Evolutionary conservation across 2,329 filamentous ascomycete species (phyloP).

Genomic region (Hypoxylon sp.): DNA sequence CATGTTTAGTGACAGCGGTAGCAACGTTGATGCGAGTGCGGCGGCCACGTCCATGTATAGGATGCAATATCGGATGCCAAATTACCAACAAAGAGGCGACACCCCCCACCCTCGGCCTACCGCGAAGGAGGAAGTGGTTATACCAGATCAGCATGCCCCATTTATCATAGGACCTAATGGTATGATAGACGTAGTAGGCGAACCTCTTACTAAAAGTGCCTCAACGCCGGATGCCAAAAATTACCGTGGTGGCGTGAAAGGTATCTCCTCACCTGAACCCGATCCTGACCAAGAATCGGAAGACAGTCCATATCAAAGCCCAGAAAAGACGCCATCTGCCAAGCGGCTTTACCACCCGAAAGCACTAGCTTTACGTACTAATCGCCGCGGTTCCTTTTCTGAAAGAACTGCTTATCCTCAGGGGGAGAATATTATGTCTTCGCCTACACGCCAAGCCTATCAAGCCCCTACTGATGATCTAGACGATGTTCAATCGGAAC

Average conservation of each 20-base stretch:
- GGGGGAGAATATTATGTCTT: slow-evolving; percentile 37
- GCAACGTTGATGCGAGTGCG: slow-evolving; percentile 51
- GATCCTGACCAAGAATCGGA: slow-evolving; percentile 49
- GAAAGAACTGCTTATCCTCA: slow-evolving; percentile 44
- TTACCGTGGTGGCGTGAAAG: slow-evolving; percentile 46
- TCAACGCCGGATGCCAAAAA: slow-evolving; percentile 54
- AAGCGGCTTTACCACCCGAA: slow-evolving; percentile 51
- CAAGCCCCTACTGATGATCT: slow-evolving; percentile 46
- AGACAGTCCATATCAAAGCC: slow-evolving; percentile 50
- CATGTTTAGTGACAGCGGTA: slow-evolving; percentile 55
- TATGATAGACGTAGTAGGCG: slow-evolving; percentile 49
- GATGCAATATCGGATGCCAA: slow-evolving; percentile 42
- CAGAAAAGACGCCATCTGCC: slow-evolving; percentile 51
- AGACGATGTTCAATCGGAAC: slow-evolving; percentile 43
- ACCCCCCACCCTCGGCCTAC: slow-evolving; percentile 48
- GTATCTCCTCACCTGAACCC: slow-evolving; percentile 40
- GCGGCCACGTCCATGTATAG: slow-evolving; percentile 46
- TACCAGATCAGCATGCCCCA: slow-evolving; percentile 44
- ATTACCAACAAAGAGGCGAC: slow-evolving; percentile 48
- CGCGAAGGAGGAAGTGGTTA: slow-evolving; percentile 42
- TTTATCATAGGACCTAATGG: slow-evolving; percentile 53
- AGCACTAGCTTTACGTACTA: slow-evolving; percentile 45
- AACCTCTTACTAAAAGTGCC: slow-evolving; percentile 51
- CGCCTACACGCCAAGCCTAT: slow-evolving; percentile 45
- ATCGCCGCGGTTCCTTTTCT: slow-evolving; percentile 49